Percentiles rank a stretch among this genome's conserved stretches.
Conservation (phyloP, 805 yeast species). For the Sugiyamaella americana region DNA sequence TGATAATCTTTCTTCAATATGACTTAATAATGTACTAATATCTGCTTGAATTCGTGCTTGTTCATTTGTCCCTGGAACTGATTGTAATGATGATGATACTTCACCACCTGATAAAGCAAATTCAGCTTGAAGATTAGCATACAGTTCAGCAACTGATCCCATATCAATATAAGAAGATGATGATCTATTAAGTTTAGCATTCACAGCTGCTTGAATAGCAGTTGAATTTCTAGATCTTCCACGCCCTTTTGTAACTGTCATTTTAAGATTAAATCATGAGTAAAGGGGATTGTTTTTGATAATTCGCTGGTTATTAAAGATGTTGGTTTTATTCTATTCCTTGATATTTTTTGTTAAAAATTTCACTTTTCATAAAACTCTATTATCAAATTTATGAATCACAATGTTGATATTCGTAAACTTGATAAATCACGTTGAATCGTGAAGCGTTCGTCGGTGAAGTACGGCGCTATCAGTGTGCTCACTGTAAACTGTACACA, state of each 20-base stretch:
- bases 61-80: conserved; percentile 3
- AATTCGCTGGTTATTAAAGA: too few relatives aligned
- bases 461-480: too few relatives aligned
- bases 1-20: conserved; percentile 3
- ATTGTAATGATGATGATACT: not conserved
- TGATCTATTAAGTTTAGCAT: not conserved
- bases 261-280: too few relatives aligned
- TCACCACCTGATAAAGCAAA: not conserved
- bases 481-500: too few relatives aligned
- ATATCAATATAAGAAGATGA: not conserved
- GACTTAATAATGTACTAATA: conserved; percentile 1
- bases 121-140: not conserved
- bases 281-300: too few relatives aligned
- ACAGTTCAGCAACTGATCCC: not conserved
- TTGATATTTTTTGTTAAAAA: too few relatives aligned
- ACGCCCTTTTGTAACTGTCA: not conserved
- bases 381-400: too few relatives aligned
- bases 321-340: too few relatives aligned
- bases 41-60: conserved; percentile 5
- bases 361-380: too few relatives aligned
- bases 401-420: too few relatives aligned
- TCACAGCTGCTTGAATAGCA: not conserved
- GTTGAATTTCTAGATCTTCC: not conserved
- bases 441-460: too few relatives aligned
- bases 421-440: too few relatives aligned